Evolutionary conservation across 2,329 filamentous ascomycete species (phyloP).

Genomic region (Hypoxylon sp.): DNA sequence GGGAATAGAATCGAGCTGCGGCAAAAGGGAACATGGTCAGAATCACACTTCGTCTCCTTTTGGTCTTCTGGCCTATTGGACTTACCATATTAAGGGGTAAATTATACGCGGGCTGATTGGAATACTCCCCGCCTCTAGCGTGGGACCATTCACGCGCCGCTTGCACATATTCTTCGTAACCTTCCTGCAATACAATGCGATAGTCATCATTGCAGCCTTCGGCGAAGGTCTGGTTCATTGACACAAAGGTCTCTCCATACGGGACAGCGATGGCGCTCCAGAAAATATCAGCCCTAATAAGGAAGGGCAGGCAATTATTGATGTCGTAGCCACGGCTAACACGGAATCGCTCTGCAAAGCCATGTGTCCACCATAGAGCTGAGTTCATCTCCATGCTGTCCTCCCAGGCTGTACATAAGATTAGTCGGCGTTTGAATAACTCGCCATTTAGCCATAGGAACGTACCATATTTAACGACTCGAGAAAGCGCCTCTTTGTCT

Average conservation of each 20-base stretch:
- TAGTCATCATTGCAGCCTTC: slow-evolving; percentile 1
- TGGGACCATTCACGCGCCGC: background rate
- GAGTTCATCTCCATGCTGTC: slow-evolving; percentile 11
- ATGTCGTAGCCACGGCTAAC: slow-evolving; percentile 2
- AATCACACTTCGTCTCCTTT: background rate
- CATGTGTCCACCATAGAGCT: background rate
- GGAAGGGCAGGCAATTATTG: background rate
- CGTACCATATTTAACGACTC: slow-evolving; percentile 1
- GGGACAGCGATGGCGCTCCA: background rate
- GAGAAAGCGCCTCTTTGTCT: slow-evolving; percentile 1
- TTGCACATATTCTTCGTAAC: background rate
- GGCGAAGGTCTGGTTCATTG: background rate
- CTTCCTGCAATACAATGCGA: background rate
- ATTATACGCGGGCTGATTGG: slow-evolving; percentile 4
- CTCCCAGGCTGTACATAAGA: background rate
- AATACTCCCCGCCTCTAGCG: background rate
- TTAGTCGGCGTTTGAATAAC: background rate
- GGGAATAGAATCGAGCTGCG: background rate
- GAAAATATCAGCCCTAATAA: background rate
- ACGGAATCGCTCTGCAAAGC: slow-evolving; percentile 5
- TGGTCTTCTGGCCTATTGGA: background rate
- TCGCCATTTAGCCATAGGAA: background rate
- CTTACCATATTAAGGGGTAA: slow-evolving; percentile 7
- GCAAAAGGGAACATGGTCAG: background rate
- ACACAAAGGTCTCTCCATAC: background rate